phyloP scores from a whole-genome alignment of 768 basidiomycete species.

The Erythrobasidium yunnanense region DNA sequence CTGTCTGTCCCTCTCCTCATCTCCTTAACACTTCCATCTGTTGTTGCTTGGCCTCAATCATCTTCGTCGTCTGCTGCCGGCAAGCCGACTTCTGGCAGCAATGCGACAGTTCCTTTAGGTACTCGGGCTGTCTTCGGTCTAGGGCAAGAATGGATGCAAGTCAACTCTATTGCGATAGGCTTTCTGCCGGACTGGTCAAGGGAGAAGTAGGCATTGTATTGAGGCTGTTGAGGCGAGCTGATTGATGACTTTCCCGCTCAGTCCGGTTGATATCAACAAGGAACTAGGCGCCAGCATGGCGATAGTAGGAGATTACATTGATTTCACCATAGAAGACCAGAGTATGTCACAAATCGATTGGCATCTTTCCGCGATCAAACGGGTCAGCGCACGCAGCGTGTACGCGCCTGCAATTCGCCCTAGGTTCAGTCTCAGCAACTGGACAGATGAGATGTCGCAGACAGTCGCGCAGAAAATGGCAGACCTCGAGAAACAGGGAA shows the following conservation, averaged over 20 bases:
- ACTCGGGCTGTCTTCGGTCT: constrained; percentile 16
- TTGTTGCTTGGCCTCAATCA: too few relatives aligned
- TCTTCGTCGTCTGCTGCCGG: neutral
- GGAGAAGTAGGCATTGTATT: neutral
- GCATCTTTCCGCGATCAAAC: constrained; percentile 20
- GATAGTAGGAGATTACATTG: constrained; percentile 28
- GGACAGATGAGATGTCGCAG: constrained; percentile 28
- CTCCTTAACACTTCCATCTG: too few relatives aligned
- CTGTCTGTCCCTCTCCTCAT: too few relatives aligned
- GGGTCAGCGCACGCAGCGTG: constrained; percentile 19
- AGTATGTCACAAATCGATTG: constrained; percentile 25
- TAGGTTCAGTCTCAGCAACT: constrained; percentile 14
- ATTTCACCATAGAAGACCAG: constrained; percentile 9
- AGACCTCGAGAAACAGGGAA: constrained; percentile 19
- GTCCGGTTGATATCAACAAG: constrained; percentile 27
- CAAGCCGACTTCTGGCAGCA: neutral
- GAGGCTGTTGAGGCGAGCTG: neutral
- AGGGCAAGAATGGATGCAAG: constrained; percentile 24
- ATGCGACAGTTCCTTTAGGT: constrained; percentile 14
- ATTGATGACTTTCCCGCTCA: neutral
- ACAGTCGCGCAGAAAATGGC: constrained; percentile 14
- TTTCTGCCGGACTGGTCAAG: constrained; percentile 26
- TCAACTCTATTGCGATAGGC: constrained; percentile 28
- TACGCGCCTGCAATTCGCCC: constrained; percentile 31
- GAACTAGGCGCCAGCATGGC: constrained; percentile 26